Base-by-base conservation (phyloP, 768 basidiomycete species). In the Dentipellis fragilis region DNA sequence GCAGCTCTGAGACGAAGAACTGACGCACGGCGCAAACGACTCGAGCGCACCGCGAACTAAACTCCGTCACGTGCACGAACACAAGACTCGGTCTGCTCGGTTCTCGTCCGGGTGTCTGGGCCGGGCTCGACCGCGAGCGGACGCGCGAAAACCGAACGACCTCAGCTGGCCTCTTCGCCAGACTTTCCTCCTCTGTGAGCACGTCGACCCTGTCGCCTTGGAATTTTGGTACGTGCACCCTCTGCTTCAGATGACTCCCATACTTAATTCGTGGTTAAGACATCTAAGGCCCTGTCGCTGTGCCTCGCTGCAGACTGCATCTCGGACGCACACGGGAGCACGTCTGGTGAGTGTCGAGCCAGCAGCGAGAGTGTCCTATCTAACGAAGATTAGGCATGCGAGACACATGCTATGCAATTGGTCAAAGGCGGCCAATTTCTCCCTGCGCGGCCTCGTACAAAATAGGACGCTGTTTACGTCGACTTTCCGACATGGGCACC, bases 361-460 rank as follows among this genome's bases (percentile, higher is more conserved):
- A 29, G 29, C 29, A 3, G 6, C 6, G 29, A 3, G 29, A 3
- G 29, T 3, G 10, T 12, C 2, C 21, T 10, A 38, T 16, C 50
- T 53, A 0, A 38, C 17, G 14, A 34, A 29, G 39, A 42, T 22
- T 57, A 79, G 82, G 75, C 64, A 85, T 84, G 82, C 78, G 65
- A 78, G 65, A 69, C 78, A 74, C 79, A 87, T 87, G 85, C 83
- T 74, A 85, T 84, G 83, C 76, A 77, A 71, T 69, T 78, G 75
- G 78, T 75, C 73, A 60, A 73, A 69, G 63, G 68, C 75, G 66
- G 75, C 80, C 75, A 80, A 72, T 67, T 68, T 71, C 66, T 60
- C 72, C 48, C 53, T 70, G 54, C 54, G 58, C 56, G 45, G 39
- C 22, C 3, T 45, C n/a, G 42, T 19, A 45, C 16, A 19, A 49